Evolutionary conservation across 2,329 filamentous ascomycete genomes (phyloP), one percentile per base, ranked within the genome.

Genomic region (Fusarium robinianum): DNA sequence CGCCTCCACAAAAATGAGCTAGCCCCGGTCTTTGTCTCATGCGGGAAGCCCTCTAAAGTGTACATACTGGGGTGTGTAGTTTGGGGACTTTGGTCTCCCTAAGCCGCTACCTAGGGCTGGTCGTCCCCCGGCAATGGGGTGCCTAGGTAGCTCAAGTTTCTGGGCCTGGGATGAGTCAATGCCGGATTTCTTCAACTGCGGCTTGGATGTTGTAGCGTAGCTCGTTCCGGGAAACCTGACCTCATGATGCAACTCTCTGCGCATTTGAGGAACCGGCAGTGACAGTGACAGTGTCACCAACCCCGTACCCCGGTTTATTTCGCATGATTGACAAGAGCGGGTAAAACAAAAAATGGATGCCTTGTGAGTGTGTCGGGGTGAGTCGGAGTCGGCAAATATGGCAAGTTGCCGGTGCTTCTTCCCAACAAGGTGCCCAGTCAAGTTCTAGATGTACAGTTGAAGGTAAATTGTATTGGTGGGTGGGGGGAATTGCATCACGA

Each of bases 121-220:
- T n/a, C n/a, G n/a, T 40, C 16, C 29, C 33, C 32, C 26, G 24
- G 15, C 37, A 32, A 37, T 17, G 42, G 49, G 27, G 42, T 35
- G 46, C 31, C 30, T 30, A 21, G 21, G 19, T 35, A 37, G 32
- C n/a, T n/a, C n/a, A n/a, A n/a, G n/a, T n/a, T n/a, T n/a, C n/a
- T n/a, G n/a, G n/a, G n/a, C 16, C 22, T 39, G 36, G 24, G 46
- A 57, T 60, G 57, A 60, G 30, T 60, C 57, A 61, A 60, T 58
- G 57, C 57, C 55, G 57, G 48, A 41, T n/a, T n/a, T n/a, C n/a
- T n/a, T 40, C 29, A 27, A 46, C 16, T n/a, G n/a, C n/a, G n/a
- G n/a, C n/a, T n/a, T n/a, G n/a, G n/a, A n/a, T n/a, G n/a, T n/a
- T n/a, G n/a, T n/a, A n/a, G n/a, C n/a, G n/a, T n/a, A n/a, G n/a